Base-by-base conservation (phyloP, 2,329 filamentous ascomycete species). In the Ilyonectria sp. region DNA sequence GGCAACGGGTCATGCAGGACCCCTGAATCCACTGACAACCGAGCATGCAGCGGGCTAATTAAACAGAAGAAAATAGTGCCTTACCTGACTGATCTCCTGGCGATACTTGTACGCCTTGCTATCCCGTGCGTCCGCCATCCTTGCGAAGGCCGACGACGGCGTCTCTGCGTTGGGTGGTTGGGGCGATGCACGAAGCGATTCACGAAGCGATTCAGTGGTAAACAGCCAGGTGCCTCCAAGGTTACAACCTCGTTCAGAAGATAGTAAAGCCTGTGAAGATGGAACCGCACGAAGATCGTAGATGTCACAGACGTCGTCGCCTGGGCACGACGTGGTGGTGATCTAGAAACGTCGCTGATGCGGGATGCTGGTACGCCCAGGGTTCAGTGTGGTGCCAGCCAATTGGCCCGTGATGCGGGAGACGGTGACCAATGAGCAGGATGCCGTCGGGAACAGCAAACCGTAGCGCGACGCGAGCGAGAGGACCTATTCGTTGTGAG, bases 1-100 rank as follows among this genome's bases (percentile, higher is more conserved):
- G 10, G 26, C 35, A 46, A 46, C 7, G 31, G 3, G n/a, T 35
- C 37, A 17, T 9, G 17, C 35, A 21, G 31, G 10, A 7, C 29
- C 29, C 21, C 13, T 49, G 15, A 35, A n/a, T 50, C n/a, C 31
- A 17, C 33, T n/a, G 23, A 13, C 23, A 29, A 11, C 23, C 43
- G 35, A 49, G 37, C 46, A 31, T 7, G 9, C 33, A 6, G 17
- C 35, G 15, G 19, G 47, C 40, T 26, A 55, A 53, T 6, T 23
- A 52, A 54, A 40, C 26, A 11, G 21, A 31, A 19, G 4, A 19
- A 67, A 47, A 5, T 10, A 26, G 19, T 8, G 15, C 59, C 91
- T 84, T 80, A 95, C 93, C 92, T 97, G 95, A 83, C 97, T 96
- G 84, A 99, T 99, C 87, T 99, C 96, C 85, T 97, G 94, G 81